phyloP scores from a whole-genome alignment of 1,284 basidiomycete species.

The Melampsora americana region DNA sequence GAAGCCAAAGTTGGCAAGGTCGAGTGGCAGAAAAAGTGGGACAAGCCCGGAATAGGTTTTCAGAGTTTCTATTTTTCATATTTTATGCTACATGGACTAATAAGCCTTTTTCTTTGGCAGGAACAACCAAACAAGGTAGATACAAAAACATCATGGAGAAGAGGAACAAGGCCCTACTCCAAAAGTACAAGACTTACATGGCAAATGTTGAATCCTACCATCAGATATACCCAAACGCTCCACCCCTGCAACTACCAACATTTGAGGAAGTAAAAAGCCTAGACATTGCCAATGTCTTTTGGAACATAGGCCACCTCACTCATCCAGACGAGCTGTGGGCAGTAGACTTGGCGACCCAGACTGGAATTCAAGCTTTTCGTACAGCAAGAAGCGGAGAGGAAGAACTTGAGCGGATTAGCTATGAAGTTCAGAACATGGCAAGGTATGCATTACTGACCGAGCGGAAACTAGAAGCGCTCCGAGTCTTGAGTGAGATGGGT shows the following conservation, averaged over 20 bases:
- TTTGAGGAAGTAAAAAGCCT: neutral
- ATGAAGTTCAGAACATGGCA: too few relatives aligned
- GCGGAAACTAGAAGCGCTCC: too few relatives aligned
- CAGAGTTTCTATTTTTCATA: too few relatives aligned
- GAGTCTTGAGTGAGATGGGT: too few relatives aligned
- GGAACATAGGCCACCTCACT: conserved; percentile 11
- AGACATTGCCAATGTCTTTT: neutral
- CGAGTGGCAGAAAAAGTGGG: too few relatives aligned
- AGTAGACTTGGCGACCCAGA: conserved; percentile 10
- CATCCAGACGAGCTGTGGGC: conserved; percentile 19
- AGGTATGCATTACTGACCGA: too few relatives aligned
- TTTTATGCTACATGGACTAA: too few relatives aligned
- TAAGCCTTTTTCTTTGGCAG: neutral
- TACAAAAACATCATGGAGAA: neutral
- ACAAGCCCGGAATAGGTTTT: too few relatives aligned
- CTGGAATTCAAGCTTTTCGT: conserved; percentile 1
- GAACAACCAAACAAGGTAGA: neutral
- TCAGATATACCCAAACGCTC: neutral
- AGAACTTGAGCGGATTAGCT: too few relatives aligned
- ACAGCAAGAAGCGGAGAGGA: too few relatives aligned
- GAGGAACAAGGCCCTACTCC: neutral
- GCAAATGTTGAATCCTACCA: neutral
- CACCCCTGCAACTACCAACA: neutral
- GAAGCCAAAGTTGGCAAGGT: conserved; percentile 1
- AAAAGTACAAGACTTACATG: conserved; percentile 1